A percentile compares a stretch with the other conserved stretches of the same genome.
Evolutionary conservation across 2,329 filamentous ascomycete genomes (phyloP).

Genomic region (Exophiala sp.): DNA sequence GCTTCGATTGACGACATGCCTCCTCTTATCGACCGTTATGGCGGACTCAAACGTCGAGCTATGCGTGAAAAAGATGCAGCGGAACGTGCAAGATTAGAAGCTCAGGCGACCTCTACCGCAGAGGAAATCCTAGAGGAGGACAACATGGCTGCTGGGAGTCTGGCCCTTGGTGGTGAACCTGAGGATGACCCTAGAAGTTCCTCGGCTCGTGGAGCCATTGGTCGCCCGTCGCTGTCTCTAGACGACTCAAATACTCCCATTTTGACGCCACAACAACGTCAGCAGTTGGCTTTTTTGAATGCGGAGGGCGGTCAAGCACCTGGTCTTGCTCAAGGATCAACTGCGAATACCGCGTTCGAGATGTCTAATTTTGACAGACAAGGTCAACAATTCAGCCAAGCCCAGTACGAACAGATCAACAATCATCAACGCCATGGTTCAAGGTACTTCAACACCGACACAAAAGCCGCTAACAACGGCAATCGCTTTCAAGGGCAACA

Average conservation of each 20-base stretch:
- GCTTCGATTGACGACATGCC: conserved; percentile 60
- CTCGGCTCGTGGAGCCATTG: conserved; percentile 57
- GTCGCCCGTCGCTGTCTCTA: conserved; percentile 66
- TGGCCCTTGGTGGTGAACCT: conserved; percentile 87
- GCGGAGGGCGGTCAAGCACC: conserved; percentile 50
- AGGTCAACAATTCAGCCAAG: conserved; percentile 61
- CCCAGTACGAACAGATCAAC: conserved; percentile 53
- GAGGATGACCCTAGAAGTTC: conserved; percentile 60
- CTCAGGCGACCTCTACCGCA: conserved; percentile 34
- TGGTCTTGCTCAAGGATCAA: conserved; percentile 46
- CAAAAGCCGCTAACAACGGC: conserved; percentile 20
- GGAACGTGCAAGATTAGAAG: conserved; percentile 50
- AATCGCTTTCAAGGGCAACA: conserved; percentile 40
- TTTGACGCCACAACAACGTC: conserved; percentile 76
- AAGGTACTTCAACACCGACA: conserved; percentile 82
- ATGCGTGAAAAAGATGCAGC: conserved; percentile 71
- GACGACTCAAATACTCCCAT: conserved; percentile 61
- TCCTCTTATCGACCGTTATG: conserved; percentile 76
- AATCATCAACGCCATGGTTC: conserved; percentile 76
- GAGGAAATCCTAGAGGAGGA: conserved; percentile 59
- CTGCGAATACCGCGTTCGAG: conserved; percentile 28
- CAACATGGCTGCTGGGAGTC: conserved; percentile 75
- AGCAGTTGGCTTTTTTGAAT: conserved; percentile 42
- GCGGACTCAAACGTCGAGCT: conserved; percentile 74
- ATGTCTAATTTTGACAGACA: conserved; percentile 49